These are phyloP conservation scores for Juglanconis juglandina DNA, from an alignment of 2,329 filamentous ascomycete genomes.

Conservation along the genomic window DNA sequence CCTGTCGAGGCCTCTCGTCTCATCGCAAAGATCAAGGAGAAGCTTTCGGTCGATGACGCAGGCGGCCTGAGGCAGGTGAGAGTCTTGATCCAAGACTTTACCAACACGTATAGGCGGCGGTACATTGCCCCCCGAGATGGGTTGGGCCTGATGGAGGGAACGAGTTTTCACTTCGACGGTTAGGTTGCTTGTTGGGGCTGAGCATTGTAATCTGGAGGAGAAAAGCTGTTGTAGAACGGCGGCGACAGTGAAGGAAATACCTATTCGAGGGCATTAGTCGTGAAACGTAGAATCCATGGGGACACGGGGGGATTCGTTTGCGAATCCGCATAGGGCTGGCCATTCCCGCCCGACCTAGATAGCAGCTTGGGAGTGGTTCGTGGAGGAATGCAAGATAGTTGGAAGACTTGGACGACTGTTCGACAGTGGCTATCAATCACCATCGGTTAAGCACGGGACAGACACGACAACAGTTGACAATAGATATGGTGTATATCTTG, in stretches of 20 bases:
- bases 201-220: neutral
- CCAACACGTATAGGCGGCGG: constrained; percentile 84
- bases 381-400: neutral
- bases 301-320: neutral
- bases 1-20: constrained; percentile 77
- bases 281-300: neutral
- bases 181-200: constrained; percentile 27
- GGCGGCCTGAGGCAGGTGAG: constrained; percentile 71
- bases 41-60: constrained; percentile 61
- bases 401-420: neutral
- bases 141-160: constrained; percentile 79
- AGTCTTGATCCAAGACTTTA: constrained; percentile 89
- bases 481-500: neutral
- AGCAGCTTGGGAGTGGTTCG: neutral
- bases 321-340: neutral
- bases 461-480: neutral
- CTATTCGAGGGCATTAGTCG: neutral
- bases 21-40: constrained; percentile 75
- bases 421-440: neutral
- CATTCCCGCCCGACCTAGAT: neutral
- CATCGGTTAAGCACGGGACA: neutral
- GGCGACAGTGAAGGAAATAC: neutral
- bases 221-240: neutral
- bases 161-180: constrained; percentile 76
- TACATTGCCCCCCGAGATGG: constrained; percentile 96